Evolutionary conservation across 352 stramenopile species (phyloP), one percentile per base, ranked within the genome.

Genomic region (Blastocystis sp.): DNA sequence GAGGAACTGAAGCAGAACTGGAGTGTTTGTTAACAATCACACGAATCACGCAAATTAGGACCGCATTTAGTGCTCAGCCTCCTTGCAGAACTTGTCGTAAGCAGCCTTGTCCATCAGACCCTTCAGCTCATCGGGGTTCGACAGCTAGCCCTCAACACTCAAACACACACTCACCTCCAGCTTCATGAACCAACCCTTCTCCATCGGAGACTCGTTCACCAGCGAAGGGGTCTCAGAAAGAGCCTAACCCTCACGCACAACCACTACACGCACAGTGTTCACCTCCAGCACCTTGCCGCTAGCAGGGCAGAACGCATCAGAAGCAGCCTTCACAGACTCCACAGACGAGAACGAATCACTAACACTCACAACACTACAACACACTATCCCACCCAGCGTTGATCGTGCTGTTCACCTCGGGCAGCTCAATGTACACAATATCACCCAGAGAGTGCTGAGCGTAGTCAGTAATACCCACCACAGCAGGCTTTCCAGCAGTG

Each of bases 241-340:
- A 64, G 48, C 65, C 82, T 90, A 78, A 57, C 24, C 7, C 21
- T 71, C 60, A 68, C n/a, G 14, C 54, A 1, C 52, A 21, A 9
- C 24, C 45, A 65, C 14, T 7, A 84, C 3, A 54, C 62, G 28
- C 48, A 74, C 90, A 90, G 97, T 93, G 90, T 99, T 99, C 14
- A 98, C 90, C 76, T 96, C 96, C 52, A 95, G 89, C 64, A 98
- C 92, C 64, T 93, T 97, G 84, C 96, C 96, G 71, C 91, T 91
- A 38, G 96, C 94, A 66, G 96, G 96, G 61, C 92, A 91, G 92
- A 98, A 98, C 59, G 77, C 87, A 54, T 99, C 96, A 45, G 93
- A 98, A 52, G 96, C 96, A 77, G 96, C 96, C 93, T 99, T 99
- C 68, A 99, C 96, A 40, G 96, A 57, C 92, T 98, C 96, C 3